Evolutionary conservation across 257 asterid species (phyloP), one percentile per base, ranked within the genome.

Genomic region (Verbena officinalis): DNA sequence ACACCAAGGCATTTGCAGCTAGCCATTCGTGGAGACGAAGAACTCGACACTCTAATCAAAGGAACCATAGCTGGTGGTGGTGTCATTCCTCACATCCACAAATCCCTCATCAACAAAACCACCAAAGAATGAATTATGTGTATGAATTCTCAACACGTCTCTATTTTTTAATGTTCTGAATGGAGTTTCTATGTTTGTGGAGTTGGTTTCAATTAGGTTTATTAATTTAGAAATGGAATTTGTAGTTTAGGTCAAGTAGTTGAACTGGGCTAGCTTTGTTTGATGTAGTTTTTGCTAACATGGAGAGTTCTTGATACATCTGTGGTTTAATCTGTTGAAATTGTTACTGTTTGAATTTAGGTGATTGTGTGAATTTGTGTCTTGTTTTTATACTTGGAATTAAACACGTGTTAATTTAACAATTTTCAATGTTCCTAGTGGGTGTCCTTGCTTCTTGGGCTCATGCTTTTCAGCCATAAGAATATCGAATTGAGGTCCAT

Each of bases 51-150:
- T 0, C 90, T 87, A 53, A 86, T 86, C 76, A 86, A 86, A 70
- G 91, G 91, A 42, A 86, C 95, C 70, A 86, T 86, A 60, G 95
- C 95, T 11, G 95, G 95, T 14, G 95, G 95, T 45, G 95, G 95
- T 61, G 95, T 87, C 55, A 87, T 87, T 59, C 95, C 95, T 10
- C 95, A 87, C 76, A 87, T 87, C 62, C 95, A 87, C 84, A 87
- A 87, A 30, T 87, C 95, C 34, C 93, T 87, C 80, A 87, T 87
- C 83, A 87, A 87, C 86, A 87, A 87, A 70, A 83, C 95, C 84
- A 71, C 88, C 71, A 87, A 87, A 76, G 95, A 87, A 65, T 87
- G 79, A 86, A 55, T 1, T 0, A 36, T 9, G 0, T 48, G n/a
- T n/a, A 15, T 36, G 57, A 22, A 22, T 36, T 36, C 46, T 65